Evolutionary conservation across 768 basidiomycete genomes (phyloP).

Genomic region (Pleurotus djamor): DNA sequence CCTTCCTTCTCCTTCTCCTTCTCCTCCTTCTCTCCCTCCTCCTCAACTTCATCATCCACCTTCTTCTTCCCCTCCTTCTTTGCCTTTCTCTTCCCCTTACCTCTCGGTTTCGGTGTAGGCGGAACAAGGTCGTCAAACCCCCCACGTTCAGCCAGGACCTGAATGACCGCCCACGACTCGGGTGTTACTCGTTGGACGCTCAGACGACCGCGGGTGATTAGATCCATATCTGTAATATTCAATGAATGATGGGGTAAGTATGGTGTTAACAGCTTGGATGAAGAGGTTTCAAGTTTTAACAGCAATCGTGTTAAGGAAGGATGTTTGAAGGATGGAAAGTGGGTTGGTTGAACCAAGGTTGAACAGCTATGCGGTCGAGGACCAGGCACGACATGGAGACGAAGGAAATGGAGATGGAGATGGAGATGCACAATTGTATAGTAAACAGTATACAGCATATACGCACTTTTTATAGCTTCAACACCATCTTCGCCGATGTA

Average conservation of each 20-base stretch:
- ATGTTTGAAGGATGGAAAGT: too few relatives aligned
- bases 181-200: slow-evolving; percentile 83
- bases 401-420: not conserved
- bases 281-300: too few relatives aligned
- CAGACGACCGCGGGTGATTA: slow-evolving; percentile 78
- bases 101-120: slow-evolving; percentile 14
- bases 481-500: slow-evolving; percentile 68
- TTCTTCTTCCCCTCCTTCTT: slow-evolving; percentile 14
- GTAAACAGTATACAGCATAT: not conserved
- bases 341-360: too few relatives aligned
- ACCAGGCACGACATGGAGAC: not conserved
- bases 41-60: slow-evolving; percentile 10
- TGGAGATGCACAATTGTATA: not conserved
- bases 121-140: slow-evolving; percentile 69
- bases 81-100: slow-evolving; percentile 2
- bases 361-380: too few relatives aligned
- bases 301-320: not conserved
- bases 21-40: slow-evolving; percentile 5
- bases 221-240: slow-evolving; percentile 57
- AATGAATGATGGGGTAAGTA: slow-evolving; percentile 11
- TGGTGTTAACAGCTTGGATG: not conserved
- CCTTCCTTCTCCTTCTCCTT: slow-evolving; percentile 8
- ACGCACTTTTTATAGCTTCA: slow-evolving; percentile 60
- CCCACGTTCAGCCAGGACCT: slow-evolving; percentile 61
- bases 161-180: slow-evolving; percentile 63